Conservation (phyloP, 306 rosid species). For the Leucaena leucocephala region DNA sequence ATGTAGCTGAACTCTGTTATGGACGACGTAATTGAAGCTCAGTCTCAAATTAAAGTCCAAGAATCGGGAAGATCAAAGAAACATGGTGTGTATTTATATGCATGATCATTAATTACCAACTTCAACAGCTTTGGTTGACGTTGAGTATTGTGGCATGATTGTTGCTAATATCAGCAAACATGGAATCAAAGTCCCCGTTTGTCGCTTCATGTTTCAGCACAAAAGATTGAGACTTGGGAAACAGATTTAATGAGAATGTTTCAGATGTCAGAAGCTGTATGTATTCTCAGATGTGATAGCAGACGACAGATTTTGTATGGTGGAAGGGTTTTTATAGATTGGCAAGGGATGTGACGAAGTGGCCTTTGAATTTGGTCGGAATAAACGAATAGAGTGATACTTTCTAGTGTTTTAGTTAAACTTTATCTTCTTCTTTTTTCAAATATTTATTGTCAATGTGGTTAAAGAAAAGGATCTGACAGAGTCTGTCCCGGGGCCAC, state of each 20-base stretch:
- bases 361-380: constrained; percentile 38
- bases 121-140: constrained; percentile 45
- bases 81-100: neutral
- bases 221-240: neutral
- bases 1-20: constrained; percentile 45
- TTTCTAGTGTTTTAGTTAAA: neutral
- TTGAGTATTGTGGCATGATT: constrained; percentile 21
- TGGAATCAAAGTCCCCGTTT: constrained; percentile 23
- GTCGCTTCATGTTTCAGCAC: constrained; percentile 43
- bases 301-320: neutral
- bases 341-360: constrained; percentile 9
- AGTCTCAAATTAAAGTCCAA: neutral
- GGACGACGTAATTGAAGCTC: neutral
- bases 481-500: too few species aligned
- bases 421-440: neutral
- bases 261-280: neutral
- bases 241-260: neutral
- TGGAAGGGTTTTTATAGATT: constrained; percentile 30
- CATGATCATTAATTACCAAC: constrained; percentile 44
- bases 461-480: too few species aligned
- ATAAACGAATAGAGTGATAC: neutral
- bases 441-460: neutral
- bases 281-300: neutral
- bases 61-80: neutral
- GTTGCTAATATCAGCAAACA: constrained; percentile 28